Evolutionary conservation across 352 stramenopile genomes (phyloP).

Genomic region (Thalassiosira ordinaria): DNA sequence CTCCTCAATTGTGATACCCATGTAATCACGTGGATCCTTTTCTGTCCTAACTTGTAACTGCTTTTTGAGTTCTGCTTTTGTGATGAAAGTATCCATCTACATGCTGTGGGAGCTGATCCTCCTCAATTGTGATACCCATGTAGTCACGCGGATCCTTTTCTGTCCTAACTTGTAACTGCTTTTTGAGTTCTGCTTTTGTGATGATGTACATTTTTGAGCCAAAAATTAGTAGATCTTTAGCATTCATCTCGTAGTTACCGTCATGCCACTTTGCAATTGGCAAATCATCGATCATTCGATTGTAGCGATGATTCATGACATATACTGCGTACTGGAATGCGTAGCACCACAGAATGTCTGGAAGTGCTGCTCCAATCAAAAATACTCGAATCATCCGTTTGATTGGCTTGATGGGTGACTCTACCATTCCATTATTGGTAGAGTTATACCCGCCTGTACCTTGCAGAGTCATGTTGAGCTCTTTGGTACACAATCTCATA

Average conservation of each 20-base stretch:
- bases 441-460: slow-evolving; percentile 25
- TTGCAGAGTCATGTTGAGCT: slow-evolving; percentile 14
- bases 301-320: slow-evolving; percentile 15
- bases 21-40: slow-evolving; percentile 5
- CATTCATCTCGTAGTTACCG: slow-evolving; percentile 6
- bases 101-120: background rate
- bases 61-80: slow-evolving; percentile 4
- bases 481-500: background rate
- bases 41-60: slow-evolving; percentile 11
- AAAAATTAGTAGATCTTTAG: slow-evolving; percentile 19
- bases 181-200: slow-evolving; percentile 2
- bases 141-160: slow-evolving; percentile 11
- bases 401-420: slow-evolving; percentile 22
- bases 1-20: background rate
- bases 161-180: slow-evolving; percentile 10
- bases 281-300: slow-evolving; percentile 1
- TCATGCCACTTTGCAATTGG: slow-evolving; percentile 15
- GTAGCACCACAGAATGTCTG: slow-evolving; percentile 26
- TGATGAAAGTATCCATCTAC: too few species aligned
- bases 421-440: slow-evolving; percentile 23
- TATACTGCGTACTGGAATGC: background rate
- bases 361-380: slow-evolving; percentile 9
- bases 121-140: background rate
- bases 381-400: slow-evolving; percentile 17
- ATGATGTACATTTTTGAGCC: slow-evolving; percentile 24